phyloP scores from a whole-genome alignment of 75 land plant species.

The Cupressus sempervirens region DNA sequence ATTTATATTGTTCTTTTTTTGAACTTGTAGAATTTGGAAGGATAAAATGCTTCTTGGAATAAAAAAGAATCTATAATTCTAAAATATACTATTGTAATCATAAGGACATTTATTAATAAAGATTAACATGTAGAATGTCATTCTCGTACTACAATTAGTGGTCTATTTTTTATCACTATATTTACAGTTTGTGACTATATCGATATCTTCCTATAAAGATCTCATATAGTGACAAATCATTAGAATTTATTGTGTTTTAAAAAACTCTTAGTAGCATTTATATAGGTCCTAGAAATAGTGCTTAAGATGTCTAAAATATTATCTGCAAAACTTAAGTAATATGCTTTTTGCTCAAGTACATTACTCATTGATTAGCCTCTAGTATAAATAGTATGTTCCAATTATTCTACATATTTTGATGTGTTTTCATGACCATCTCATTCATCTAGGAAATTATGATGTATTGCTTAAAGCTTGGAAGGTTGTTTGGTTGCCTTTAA shows the following conservation, averaged over 20 bases:
- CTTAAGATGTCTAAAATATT: neutral
- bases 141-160: no score
- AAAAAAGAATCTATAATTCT: neutral
- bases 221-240: neutral
- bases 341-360: neutral
- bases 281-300: neutral
- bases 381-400: neutral
- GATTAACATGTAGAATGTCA: neutral
- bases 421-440: neutral
- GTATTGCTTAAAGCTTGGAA: no score
- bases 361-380: neutral
- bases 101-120: neutral
- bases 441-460: no score
- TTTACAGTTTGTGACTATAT: no score
- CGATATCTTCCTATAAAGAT: no score
- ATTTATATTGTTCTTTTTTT: no score
- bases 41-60: no score
- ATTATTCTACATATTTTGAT: no score
- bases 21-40: no score
- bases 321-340: neutral
- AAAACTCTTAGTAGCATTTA: neutral
- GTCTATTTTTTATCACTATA: no score
- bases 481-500: no score
- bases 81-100: neutral
- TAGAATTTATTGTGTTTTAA: no score